phyloP scores from a whole-genome alignment of 1,284 basidiomycete species.

The Leucoagaricus sp. region DNA sequence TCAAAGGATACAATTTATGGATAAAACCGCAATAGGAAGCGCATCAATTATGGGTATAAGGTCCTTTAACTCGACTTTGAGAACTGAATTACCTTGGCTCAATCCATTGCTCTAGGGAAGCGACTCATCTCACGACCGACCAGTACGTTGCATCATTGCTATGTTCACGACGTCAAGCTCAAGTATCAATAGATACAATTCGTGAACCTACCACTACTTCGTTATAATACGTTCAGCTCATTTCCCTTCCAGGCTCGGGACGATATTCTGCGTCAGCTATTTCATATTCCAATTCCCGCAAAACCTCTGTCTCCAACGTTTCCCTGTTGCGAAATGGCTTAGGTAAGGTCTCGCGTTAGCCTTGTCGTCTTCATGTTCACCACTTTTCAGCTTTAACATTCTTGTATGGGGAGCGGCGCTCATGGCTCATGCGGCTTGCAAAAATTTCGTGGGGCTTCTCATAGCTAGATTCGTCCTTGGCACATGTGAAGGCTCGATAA shows the following conservation, averaged over 20 bases:
- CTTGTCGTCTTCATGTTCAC: neutral
- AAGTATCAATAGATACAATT: conserved; percentile 43
- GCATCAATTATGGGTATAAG: conserved; percentile 66
- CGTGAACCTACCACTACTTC: conserved; percentile 27
- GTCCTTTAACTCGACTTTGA: conserved; percentile 38
- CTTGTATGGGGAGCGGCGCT: conserved; percentile 65
- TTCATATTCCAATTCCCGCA: conserved; percentile 71
- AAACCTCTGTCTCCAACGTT: conserved; percentile 71
- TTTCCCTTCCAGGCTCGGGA: conserved; percentile 54
- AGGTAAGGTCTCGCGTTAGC: conserved; percentile 40
- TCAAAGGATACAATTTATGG: conserved; percentile 76
- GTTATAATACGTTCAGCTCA: conserved; percentile 5
- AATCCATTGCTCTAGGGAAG: conserved; percentile 36
- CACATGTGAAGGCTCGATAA: conserved; percentile 78
- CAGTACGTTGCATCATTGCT: conserved; percentile 43
- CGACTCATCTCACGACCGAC: conserved; percentile 51
- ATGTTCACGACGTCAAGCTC: conserved; percentile 13
- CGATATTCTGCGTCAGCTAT: conserved; percentile 70
- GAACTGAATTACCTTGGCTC: neutral
- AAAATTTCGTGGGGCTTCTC: conserved; percentile 69
- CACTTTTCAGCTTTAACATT: conserved; percentile 56
- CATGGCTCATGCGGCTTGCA: conserved; percentile 69
- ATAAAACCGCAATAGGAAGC: conserved; percentile 71
- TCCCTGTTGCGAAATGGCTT: conserved; percentile 83
- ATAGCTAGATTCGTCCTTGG: conserved; percentile 68